Conservation (phyloP, 257 asterid genomes). For the Petunia secreta region DNA sequence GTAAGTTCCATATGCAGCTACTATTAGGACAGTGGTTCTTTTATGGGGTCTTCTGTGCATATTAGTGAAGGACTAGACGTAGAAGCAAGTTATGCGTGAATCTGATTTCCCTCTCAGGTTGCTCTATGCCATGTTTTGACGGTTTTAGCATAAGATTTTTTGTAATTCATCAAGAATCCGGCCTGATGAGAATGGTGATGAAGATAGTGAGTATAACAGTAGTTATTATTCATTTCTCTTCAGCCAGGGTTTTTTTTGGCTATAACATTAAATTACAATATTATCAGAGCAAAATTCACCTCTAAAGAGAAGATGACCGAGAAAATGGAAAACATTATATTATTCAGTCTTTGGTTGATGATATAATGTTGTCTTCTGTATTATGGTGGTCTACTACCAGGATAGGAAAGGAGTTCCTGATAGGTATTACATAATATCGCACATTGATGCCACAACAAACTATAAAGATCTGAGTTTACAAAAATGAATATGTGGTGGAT, state of each 20-base stretch:
- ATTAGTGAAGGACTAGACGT: neutral
- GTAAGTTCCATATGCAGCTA: slow-evolving; percentile 38
- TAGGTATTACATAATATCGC: neutral
- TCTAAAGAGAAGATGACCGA: neutral
- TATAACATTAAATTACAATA: neutral
- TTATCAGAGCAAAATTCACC: neutral
- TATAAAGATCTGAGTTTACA: neutral
- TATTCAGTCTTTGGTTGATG: neutral
- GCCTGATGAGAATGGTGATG: neutral
- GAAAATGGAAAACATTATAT: slow-evolving; percentile 1
- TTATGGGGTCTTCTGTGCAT: neutral
- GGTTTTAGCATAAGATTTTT: no score
- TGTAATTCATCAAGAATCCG: neutral
- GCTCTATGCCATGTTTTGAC: slow-evolving; percentile 13
- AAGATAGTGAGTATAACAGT: neutral
- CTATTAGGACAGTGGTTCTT: slow-evolving; percentile 4
- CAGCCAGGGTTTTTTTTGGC: neutral
- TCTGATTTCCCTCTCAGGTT: slow-evolving; percentile 10
- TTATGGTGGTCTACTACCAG: neutral
- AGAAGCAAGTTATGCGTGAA: slow-evolving; percentile 11
- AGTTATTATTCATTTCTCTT: neutral
- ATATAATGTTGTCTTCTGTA: neutral
- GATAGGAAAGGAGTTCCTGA: neutral
- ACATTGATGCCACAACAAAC: neutral
- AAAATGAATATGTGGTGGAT: neutral